These are phyloP conservation scores for Elaeis guineensis DNA, from an alignment of 176 grass and related monocot genomes.

Conservation along the genomic window DNA sequence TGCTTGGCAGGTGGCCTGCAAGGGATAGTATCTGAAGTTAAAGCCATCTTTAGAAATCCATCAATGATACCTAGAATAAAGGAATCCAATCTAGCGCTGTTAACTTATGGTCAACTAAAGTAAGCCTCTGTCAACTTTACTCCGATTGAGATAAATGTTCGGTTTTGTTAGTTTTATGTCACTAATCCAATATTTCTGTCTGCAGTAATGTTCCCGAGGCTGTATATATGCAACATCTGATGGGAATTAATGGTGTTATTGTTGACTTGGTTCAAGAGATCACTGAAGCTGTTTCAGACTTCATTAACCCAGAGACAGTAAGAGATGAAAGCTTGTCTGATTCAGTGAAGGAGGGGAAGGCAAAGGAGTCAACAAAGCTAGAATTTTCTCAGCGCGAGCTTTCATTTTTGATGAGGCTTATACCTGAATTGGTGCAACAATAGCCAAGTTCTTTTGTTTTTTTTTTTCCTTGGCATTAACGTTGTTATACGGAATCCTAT, in stretches of 20 bases:
- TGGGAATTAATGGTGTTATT: slow-evolving; percentile 82
- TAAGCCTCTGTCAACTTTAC: slow-evolving; percentile 22
- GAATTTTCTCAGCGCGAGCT: slow-evolving; percentile 74
- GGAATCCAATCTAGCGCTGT: slow-evolving; percentile 58
- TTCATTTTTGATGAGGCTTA: slow-evolving; percentile 79
- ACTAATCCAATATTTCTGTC: not conserved
- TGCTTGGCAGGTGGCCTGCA: slow-evolving; percentile 53
- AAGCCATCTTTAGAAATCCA: slow-evolving; percentile 59
- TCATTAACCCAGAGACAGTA: slow-evolving; percentile 12
- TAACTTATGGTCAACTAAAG: slow-evolving; percentile 83
- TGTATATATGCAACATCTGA: slow-evolving; percentile 84
- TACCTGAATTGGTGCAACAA: slow-evolving; percentile 73
- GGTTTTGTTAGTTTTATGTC: not conserved
- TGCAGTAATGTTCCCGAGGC: slow-evolving; percentile 85
- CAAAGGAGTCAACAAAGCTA: slow-evolving; percentile 7
- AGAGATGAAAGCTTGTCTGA: not conserved
- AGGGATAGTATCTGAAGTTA: slow-evolving; percentile 81
- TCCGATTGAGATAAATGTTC: too few species aligned
- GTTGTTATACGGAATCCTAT: too few species aligned
- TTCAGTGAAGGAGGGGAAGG: not conserved
- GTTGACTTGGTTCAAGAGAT: slow-evolving; percentile 82
- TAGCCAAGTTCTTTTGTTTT: not conserved
- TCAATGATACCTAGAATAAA: slow-evolving; percentile 58
- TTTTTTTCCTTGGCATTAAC: too few species aligned
- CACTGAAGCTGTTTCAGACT: slow-evolving; percentile 46